A percentile compares a stretch with the other conserved stretches of the same genome.
Conservation (phyloP, 768 basidiomycete genomes). For the Leccinellum rugosiceps region DNA sequence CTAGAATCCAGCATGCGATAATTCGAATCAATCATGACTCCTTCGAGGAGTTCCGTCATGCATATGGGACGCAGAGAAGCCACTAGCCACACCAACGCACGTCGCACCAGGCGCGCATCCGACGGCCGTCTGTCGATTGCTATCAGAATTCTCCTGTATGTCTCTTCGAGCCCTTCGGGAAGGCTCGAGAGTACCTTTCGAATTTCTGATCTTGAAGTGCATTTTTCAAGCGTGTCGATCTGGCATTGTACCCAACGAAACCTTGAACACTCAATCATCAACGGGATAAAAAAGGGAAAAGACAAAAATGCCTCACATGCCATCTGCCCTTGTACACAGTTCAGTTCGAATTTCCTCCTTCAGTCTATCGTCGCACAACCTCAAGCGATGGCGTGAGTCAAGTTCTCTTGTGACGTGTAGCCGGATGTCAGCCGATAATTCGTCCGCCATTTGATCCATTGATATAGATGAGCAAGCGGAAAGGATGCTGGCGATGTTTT, state of each 20-base stretch:
- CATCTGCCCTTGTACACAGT: constrained; percentile 13
- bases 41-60: constrained; percentile 9
- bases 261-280: neutral
- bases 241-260: constrained; percentile 19
- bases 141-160: constrained; percentile 18
- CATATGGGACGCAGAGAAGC: constrained; percentile 6
- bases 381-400: constrained; percentile 3
- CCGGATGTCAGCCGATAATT: constrained; percentile 9
- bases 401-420: constrained; percentile 10
- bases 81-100: constrained; percentile 15
- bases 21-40: neutral
- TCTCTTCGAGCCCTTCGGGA: constrained; percentile 17
- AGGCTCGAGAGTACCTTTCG: constrained; percentile 4
- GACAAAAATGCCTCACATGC: too few relatives aligned
- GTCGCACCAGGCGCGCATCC: neutral
- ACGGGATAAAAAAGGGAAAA: neutral
- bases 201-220: neutral
- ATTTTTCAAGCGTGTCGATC: constrained; percentile 9
- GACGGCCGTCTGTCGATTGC: neutral
- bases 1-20: constrained; percentile 1
- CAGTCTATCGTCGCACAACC: neutral
- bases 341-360: constrained; percentile 5
- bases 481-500: constrained; percentile 1
- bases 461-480: constrained; percentile 6
- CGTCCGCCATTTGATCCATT: neutral